Evolutionary conservation across 352 stramenopile genomes (phyloP), one percentile per base, ranked within the genome.

Genomic region (Aphanomyces stellatus): DNA sequence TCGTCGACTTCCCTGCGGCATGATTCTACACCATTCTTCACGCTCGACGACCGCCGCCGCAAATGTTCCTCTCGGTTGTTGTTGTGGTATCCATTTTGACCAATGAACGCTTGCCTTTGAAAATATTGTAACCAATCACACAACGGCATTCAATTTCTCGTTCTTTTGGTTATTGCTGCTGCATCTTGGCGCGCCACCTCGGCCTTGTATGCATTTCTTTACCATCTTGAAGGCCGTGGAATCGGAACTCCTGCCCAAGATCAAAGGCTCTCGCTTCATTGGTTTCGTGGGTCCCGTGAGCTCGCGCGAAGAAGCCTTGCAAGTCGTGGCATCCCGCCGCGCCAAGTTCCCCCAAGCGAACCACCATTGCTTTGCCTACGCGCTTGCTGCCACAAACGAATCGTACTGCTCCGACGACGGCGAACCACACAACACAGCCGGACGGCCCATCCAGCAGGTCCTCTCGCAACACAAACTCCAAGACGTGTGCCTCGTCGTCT

Each of bases 261-360:
- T 81, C 71, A 93, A 90, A 71, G 80, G 81, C 62, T 92, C 84
- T 41, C 82, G 84, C 63, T 92, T 92, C 74, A 90, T 91, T 69
- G 74, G 80, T 6, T 80, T 79, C 4, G 79, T 74, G 31, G 88
- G 75, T 75, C 84, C 84, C 27, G 65, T 91, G 0, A 46, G 27
- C 49, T 75, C 72, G 28, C 76, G 79, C 1, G 41, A 70, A 22
- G 66, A 81, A 28, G 78, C 87, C 2, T 78, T 79, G 61, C 71
- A 74, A 28, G 69, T 81, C 55, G 66, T 92, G 35, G 77, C 77
- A 30, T 55, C 68, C 1, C 76, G 85, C 35, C 72, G 77, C 62
- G 61, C 51, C 43, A 71, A 74, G 62, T 84, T 82, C 57, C 84
- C 84, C 24, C 60, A 72, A 8, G 84, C 81, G 19, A 85, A 77